A percentile compares a stretch with the other conserved stretches of the same genome.
Evolutionary conservation across 1,284 basidiomycete genomes (phyloP).

Genomic region (Trametes polyzona): DNA sequence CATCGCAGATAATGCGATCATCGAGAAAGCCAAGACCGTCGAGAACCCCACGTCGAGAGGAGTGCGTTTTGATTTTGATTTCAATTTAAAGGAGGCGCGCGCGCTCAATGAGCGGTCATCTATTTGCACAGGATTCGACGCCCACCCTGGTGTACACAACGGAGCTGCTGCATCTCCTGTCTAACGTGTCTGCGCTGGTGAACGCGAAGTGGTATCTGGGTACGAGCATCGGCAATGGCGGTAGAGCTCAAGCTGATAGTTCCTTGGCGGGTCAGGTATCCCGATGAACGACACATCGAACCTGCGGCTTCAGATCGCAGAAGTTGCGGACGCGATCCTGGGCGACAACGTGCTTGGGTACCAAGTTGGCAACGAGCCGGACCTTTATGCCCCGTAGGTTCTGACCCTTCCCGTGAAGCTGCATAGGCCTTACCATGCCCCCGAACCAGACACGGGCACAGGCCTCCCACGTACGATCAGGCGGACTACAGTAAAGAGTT

Average conservation of each 20-base stretch:
- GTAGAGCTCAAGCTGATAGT: too few relatives aligned
- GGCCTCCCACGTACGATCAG: conserved; percentile 44
- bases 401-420: background rate
- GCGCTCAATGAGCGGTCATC: background rate
- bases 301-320: conserved; percentile 57
- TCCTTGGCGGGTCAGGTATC: too few relatives aligned
- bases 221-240: conserved; percentile 1
- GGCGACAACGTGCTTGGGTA: conserved; percentile 63
- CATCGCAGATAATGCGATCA: conserved; percentile 47
- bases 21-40: conserved; percentile 50
- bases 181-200: conserved; percentile 43
- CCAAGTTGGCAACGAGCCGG: conserved; percentile 74
- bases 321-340: conserved; percentile 51
- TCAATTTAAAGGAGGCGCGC: background rate
- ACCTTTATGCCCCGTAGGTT: conserved; percentile 52
- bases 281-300: conserved; percentile 57
- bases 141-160: conserved; percentile 47
- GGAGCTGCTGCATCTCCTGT: conserved; percentile 46
- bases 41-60: conserved; percentile 20
- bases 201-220: conserved; percentile 50
- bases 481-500: conserved; percentile 57
- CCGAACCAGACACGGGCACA: conserved; percentile 35
- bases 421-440: background rate
- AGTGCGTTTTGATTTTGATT: background rate
- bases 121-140: conserved; percentile 37